Conservation (phyloP, 2,329 filamentous ascomycete species). For the Cladosporium cucumerinum region DNA sequence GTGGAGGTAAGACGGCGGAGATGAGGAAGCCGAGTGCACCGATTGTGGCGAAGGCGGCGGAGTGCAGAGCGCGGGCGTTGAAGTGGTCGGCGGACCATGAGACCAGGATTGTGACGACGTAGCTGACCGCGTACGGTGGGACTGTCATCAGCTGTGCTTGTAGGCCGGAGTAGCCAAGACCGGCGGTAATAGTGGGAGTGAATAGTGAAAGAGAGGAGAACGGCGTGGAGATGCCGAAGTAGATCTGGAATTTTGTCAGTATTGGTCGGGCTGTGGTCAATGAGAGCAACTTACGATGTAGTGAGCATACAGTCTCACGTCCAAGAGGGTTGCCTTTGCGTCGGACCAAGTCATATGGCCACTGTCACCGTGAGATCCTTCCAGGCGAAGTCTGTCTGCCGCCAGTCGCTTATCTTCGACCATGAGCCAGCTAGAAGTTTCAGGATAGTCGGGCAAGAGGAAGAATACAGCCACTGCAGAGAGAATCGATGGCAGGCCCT, state of each 20-base stretch:
- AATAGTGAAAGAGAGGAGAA: constrained; percentile 30
- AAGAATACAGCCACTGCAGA: constrained; percentile 55
- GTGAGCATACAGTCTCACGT: constrained; percentile 53
- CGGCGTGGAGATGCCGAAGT: constrained; percentile 46
- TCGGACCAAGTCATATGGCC: constrained; percentile 48
- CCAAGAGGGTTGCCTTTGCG: constrained; percentile 46
- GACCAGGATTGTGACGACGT: constrained; percentile 47
- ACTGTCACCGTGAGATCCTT: constrained; percentile 42
- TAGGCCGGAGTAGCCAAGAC: constrained; percentile 59
- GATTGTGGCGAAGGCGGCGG: constrained; percentile 48
- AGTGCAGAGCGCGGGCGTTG: constrained; percentile 55
- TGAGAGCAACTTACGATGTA: constrained; percentile 42
- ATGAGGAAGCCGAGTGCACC: constrained; percentile 58
- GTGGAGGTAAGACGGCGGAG: constrained; percentile 60
- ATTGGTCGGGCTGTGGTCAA: background rate
- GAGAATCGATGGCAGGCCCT: constrained; percentile 44
- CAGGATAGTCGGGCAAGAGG: constrained; percentile 51
- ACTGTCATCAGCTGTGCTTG: constrained; percentile 38
- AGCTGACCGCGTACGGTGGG: constrained; percentile 31
- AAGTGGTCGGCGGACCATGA: constrained; percentile 60
- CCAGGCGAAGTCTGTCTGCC: constrained; percentile 39
- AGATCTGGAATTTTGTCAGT: constrained; percentile 36
- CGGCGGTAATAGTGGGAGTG: constrained; percentile 53
- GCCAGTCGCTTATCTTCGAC: constrained; percentile 44
- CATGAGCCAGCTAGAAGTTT: constrained; percentile 45